A percentile compares a stretch with the other conserved stretches of the same genome.
Conservation (phyloP, 2,329 filamentous ascomycete species). For the Dactylellina parvicollis region DNA sequence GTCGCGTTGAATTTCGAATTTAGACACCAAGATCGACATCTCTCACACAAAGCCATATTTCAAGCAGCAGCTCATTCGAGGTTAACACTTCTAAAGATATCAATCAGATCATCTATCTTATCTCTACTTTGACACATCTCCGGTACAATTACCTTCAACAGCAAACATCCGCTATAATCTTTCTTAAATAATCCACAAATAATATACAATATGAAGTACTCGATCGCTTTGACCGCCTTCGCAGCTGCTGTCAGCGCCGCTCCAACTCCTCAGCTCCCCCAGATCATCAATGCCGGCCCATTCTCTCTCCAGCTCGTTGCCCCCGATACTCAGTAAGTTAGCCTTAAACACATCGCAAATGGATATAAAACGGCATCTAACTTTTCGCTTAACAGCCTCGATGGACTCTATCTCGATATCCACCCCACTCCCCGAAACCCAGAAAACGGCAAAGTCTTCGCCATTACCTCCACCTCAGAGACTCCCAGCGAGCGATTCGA, state of each 20-base stretch:
- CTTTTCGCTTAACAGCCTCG: background rate
- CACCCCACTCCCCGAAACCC: slow-evolving; percentile 16
- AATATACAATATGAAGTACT: slow-evolving; percentile 35
- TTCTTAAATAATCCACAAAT: background rate
- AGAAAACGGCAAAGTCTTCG: slow-evolving; percentile 29
- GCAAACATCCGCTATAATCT: background rate
- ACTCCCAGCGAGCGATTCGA: slow-evolving; percentile 33
- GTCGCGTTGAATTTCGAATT: slow-evolving; percentile 19
- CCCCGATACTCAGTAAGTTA: slow-evolving; percentile 33
- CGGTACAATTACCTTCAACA: background rate
- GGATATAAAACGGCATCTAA: background rate
- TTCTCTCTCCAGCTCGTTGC: slow-evolving; percentile 45
- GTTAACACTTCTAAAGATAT: background rate
- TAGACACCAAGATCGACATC: background rate
- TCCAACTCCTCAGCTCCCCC: slow-evolving; percentile 23
- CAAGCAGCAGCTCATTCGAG: too few relatives aligned
- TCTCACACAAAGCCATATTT: background rate
- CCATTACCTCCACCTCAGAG: slow-evolving; percentile 24
- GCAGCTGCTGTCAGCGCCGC: slow-evolving; percentile 30
- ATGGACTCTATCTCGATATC: slow-evolving; percentile 28
- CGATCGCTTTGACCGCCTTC: slow-evolving; percentile 27
- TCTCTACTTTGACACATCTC: background rate
- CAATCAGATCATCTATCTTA: background rate
- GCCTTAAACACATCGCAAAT: background rate
- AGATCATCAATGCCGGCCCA: slow-evolving; percentile 40